Evolutionary conservation across 2,329 filamentous ascomycete species (phyloP), one percentile per base, ranked within the genome.

Genomic region (Kalmusia sp.): DNA sequence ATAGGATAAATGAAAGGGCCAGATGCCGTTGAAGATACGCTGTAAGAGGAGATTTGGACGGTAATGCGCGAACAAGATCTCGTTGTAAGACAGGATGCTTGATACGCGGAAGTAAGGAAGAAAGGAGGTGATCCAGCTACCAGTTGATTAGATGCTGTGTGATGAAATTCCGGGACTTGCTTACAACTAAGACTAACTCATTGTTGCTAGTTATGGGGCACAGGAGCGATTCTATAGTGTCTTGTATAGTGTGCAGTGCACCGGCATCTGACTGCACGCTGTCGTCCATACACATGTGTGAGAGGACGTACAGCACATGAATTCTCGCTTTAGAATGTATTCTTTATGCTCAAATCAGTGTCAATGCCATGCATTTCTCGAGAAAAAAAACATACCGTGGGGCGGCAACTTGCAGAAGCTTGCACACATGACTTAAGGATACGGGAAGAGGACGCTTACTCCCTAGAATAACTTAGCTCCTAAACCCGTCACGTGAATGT

Each of bases 1-100:
- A 47, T 55, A 90, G 83, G 57, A 91, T 78, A 58, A 85, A 87
- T 1, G 83, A 81, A 4, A 88, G 76, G 3, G 90, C 88, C 6
- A 95, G 79, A 28, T 87, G 79, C 9, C 88, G 82, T 27, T 87
- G 83, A 24, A 93, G 76, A 30, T 87, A 82, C 55, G 88, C 82
- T 1, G 83, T 71, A 28, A 76, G 73, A 0, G 77, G 63, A 3
- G 77, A 80, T 5, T 76, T 78, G 8, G 82, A 75, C 0, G 89
- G 85, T 14, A 93, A 79, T 37, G 81, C 79, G 15, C 80, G 74
- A 9, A 92, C 76, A 4, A 87, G 76, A 38, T 84, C 82, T 49
- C 81, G 79, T 49, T 86, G 83, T 2, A 91, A 75, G 9, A 78
- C 65, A 2, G 80, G 71, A 57, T 81, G 79, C 24, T 69, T 74